Percentiles rank a stretch among this genome's conserved stretches.
These are phyloP conservation scores for Silybum marianum DNA, from an alignment of 129 eudicot species.

Conservation along the genomic window DNA sequence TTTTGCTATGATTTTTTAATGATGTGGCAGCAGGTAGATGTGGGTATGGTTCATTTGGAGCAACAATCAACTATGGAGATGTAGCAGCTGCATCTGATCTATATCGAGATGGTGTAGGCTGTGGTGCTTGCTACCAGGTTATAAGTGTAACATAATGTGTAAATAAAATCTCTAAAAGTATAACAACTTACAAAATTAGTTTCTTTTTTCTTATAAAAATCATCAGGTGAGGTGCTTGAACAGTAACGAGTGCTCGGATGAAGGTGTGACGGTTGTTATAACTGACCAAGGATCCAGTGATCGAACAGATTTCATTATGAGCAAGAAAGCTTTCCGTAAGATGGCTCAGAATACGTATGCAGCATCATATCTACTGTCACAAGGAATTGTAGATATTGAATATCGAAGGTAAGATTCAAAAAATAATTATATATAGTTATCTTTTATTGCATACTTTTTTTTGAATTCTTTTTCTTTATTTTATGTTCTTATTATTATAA, in stretches of 20 bases:
- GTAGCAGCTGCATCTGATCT: conserved; percentile 81
- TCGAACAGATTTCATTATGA: conserved; percentile 71
- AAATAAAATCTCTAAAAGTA: neutral
- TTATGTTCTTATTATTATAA: neutral
- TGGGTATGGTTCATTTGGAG: conserved; percentile 75
- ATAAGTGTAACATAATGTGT: conserved; percentile 5
- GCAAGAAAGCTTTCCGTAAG: conserved; percentile 61
- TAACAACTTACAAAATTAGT: neutral
- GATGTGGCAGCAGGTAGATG: conserved; percentile 65
- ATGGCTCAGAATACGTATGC: conserved; percentile 71
- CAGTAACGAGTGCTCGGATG: conserved; percentile 61
- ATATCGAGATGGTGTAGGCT: conserved; percentile 72
- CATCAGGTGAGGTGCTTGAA: conserved; percentile 72
- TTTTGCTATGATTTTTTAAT: conserved; percentile 2
- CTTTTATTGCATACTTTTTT: neutral
- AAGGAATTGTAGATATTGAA: conserved; percentile 75
- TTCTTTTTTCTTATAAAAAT: neutral
- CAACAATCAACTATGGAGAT: conserved; percentile 69
- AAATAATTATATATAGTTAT: neutral
- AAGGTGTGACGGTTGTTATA: conserved; percentile 72
- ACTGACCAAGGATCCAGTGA: conserved; percentile 79
- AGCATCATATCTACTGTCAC: conserved; percentile 52
- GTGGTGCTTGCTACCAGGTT: conserved; percentile 92
- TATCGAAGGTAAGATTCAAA: conserved; percentile 61
- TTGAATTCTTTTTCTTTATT: neutral